phyloP scores from a whole-genome alignment of 1,284 basidiomycete genomes.

The Ganoderma resinaceum region DNA sequence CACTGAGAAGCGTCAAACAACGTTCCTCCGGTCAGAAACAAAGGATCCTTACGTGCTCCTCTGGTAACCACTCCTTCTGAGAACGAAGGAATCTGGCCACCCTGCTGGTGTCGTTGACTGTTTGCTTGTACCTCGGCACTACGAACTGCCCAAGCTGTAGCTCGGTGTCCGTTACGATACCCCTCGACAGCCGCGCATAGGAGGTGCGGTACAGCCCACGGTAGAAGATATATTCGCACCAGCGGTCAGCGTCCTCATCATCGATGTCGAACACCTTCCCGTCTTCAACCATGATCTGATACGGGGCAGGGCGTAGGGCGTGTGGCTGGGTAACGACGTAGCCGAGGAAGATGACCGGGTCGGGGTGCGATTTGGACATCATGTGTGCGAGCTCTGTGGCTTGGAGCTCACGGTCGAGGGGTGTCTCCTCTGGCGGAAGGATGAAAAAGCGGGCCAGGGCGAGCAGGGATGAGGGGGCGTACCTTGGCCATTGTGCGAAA shows the following conservation, averaged over 20 bases:
- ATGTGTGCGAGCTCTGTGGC: slow-evolving; percentile 84
- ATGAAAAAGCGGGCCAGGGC: background rate
- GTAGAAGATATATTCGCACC: slow-evolving; percentile 92
- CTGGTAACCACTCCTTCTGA: slow-evolving; percentile 69
- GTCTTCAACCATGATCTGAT: slow-evolving; percentile 82
- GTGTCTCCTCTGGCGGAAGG: slow-evolving; percentile 74
- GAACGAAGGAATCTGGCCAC: slow-evolving; percentile 72
- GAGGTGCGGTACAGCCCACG: slow-evolving; percentile 81
- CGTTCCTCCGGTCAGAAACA: background rate
- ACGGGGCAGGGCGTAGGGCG: slow-evolving; percentile 78
- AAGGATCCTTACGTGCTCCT: slow-evolving; percentile 58
- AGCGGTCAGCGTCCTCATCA: slow-evolving; percentile 71
- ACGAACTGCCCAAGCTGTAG: slow-evolving; percentile 85
- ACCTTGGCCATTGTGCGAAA: slow-evolving; percentile 95
- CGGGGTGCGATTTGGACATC: slow-evolving; percentile 75
- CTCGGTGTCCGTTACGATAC: slow-evolving; percentile 79
- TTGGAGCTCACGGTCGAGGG: slow-evolving; percentile 89
- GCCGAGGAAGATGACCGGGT: slow-evolving; percentile 87
- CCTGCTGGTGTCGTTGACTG: slow-evolving; percentile 64
- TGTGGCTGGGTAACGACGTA: slow-evolving; percentile 87
- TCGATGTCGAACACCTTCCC: slow-evolving; percentile 81
- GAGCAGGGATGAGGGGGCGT: background rate
- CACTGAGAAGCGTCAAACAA: slow-evolving; percentile 51
- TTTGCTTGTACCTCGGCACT: slow-evolving; percentile 64
- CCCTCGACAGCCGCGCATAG: slow-evolving; percentile 76